These are phyloP conservation scores for Wickerhamiella azymoides DNA, from an alignment of 805 yeast genomes.

Conservation along the genomic window DNA sequence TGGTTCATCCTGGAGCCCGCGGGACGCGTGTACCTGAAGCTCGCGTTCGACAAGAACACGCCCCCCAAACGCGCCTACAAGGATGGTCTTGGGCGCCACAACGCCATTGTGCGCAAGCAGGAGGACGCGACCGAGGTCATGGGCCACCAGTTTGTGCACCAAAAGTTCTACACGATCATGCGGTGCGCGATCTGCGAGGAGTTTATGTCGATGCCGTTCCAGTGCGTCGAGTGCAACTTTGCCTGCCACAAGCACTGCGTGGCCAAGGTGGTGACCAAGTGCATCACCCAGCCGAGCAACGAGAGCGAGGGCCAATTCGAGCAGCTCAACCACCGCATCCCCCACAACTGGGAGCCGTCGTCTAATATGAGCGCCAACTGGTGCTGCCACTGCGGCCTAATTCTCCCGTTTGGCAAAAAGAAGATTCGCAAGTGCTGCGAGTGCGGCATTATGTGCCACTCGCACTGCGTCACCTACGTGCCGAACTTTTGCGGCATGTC, in stretches of 20 bases:
- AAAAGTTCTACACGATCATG: constrained; percentile 82
- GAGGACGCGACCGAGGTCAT: constrained; percentile 77
- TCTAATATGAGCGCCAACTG: constrained; percentile 93
- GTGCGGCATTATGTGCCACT: constrained; percentile 91
- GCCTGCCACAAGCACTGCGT: constrained; percentile 70
- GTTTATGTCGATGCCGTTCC: constrained; percentile 66
- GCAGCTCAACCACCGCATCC: constrained; percentile 91
- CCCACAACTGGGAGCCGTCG: constrained; percentile 88
- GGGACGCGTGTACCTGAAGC: constrained; percentile 69
- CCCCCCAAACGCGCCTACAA: constrained; percentile 14
- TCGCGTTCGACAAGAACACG: constrained; percentile 50
- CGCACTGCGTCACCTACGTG: constrained; percentile 81
- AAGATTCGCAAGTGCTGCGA: constrained; percentile 78
- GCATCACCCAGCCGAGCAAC: constrained; percentile 45
- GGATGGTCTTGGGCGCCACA: constrained; percentile 70
- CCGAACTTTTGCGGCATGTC: constrained; percentile 99
- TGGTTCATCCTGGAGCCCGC: constrained; percentile 93
- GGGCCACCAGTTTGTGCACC: constrained; percentile 94
- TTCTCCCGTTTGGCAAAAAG: constrained; percentile 88
- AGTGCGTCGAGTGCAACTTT: constrained; percentile 67
- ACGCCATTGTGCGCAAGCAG: constrained; percentile 81
- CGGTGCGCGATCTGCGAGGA: constrained; percentile 96
- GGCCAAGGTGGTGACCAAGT: constrained; percentile 64
- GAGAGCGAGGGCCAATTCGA: constrained; percentile 49
- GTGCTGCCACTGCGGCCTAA: constrained; percentile 99